Conservation (phyloP, 2,329 filamentous ascomycete species). For the Nigrospora osmanthi region DNA sequence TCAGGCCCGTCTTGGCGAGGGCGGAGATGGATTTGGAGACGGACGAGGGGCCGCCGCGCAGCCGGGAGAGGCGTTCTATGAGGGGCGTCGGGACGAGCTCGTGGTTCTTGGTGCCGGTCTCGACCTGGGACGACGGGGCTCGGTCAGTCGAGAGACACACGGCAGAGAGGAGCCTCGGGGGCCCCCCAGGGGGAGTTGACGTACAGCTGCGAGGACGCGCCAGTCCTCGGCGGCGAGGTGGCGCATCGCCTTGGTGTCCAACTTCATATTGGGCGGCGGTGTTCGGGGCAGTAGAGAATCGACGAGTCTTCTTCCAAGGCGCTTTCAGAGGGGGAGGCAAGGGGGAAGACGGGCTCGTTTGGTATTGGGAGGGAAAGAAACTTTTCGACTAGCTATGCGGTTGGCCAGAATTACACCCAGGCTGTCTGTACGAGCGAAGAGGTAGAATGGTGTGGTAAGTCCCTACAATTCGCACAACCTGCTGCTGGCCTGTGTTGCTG, state of each 20-base stretch:
- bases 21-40: constrained; percentile 83
- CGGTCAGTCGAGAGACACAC: constrained; percentile 21
- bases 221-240: constrained; percentile 92
- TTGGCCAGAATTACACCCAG: too few species aligned
- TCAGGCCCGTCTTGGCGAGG: constrained; percentile 85
- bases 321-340: too few species aligned
- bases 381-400: too few species aligned
- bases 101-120: constrained; percentile 92
- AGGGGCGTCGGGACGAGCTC: constrained; percentile 89
- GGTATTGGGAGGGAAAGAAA: too few species aligned
- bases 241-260: constrained; percentile 88
- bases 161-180: constrained; percentile 6
- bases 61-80: constrained; percentile 75
- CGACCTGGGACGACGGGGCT: constrained; percentile 53
- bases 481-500: too few species aligned
- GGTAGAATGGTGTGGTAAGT: too few species aligned
- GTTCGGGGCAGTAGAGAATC: too few species aligned
- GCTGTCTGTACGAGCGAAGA: too few species aligned
- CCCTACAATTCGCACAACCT: too few species aligned
- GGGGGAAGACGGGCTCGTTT: too few species aligned
- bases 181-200: constrained; percentile 21
- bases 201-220: constrained; percentile 85
- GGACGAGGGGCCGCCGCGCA: constrained; percentile 69
- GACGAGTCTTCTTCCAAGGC: too few species aligned
- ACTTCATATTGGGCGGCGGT: constrained; percentile 63